Base-by-base conservation (phyloP, 345 rosid species). In the Brassica carinata region DNA sequence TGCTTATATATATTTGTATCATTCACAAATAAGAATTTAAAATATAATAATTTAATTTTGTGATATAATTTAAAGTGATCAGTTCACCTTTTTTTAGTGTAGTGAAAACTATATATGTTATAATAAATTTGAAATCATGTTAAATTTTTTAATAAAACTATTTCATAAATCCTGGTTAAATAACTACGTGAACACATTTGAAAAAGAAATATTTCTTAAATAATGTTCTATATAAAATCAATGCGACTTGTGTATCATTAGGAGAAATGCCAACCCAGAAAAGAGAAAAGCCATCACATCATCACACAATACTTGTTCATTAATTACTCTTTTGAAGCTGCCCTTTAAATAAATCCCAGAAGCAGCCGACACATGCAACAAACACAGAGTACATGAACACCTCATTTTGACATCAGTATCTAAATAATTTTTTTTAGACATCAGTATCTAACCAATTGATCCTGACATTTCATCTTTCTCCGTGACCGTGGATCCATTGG, bases 341-440 rank as follows among this genome's bases (percentile, higher is more conserved):
- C 9, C 23, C 18, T 62, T 63, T 33, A 19, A 71, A 38, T 17
- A 66, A 72, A 18, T n/a, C 23, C 11, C 3, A 73, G 63, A 80
- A 62, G 48, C 61, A 80, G 79, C 79, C 66, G 83, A 80, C 83
- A 80, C 75, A 34, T 63, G 10, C 8, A 62, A 23, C 23, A 74
- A 51, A 74, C 23, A 74, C 61, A 43, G 1, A 59, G 19, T 43
- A 23, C 19, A 73, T 69, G 23, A 30, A 48, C 59, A 51, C 18
- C 70, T 66, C 69, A 69, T 74, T 74, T 80, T 78, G 78, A 73
- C 78, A 79, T 73, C 74, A 73, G 69, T 73, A 73, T 73, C 78
- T 79, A 79, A 55, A 0, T 45, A 45, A 45, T 13, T 11, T 13
- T 11, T 43, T 11, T 7, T 11, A 43, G 53, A 45, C 53, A 45